Evolutionary conservation across 257 asterid species (phyloP).

Genomic region (Perilla frutescens): DNA sequence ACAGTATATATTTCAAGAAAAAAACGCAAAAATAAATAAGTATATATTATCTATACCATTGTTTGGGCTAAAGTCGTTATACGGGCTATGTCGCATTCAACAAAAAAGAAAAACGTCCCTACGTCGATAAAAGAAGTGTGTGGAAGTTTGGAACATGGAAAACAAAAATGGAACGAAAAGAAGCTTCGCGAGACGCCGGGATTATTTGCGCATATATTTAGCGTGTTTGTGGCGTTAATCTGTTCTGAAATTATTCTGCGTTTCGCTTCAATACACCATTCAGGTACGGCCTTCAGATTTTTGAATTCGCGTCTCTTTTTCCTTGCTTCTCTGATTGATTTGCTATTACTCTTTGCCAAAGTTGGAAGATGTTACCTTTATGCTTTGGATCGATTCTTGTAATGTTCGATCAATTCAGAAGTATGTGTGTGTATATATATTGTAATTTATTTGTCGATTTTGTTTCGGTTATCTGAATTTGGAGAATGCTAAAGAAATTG

Average conservation of each 20-base stretch:
- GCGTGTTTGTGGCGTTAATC: not conserved
- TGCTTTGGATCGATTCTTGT: not conserved
- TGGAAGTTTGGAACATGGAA: too few relatives aligned
- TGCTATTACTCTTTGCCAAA: not conserved
- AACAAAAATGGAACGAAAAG: not conserved
- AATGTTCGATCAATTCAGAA: not conserved
- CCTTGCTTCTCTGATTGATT: conserved; percentile 8
- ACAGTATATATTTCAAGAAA: too few relatives aligned
- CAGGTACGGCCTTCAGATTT: conserved; percentile 17
- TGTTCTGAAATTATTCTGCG: not conserved
- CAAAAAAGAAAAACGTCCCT: not conserved
- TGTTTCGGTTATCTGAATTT: conserved; percentile 18
- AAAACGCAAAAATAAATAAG: not conserved
- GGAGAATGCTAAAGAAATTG: not conserved
- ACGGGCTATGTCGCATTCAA: not conserved
- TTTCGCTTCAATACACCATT: not conserved
- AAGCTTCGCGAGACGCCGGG: conserved; percentile 39
- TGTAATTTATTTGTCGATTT: conserved; percentile 6
- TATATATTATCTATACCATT: too few relatives aligned
- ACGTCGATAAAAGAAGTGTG: not conserved
- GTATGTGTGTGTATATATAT: too few relatives aligned
- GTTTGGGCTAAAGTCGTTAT: not conserved
- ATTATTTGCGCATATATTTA: conserved; percentile 6
- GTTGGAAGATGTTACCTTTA: not conserved
- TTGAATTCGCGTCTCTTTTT: conserved; percentile 15